Evolutionary conservation across 768 basidiomycete species (phyloP).

Genomic region (Kondoa malvinella): DNA sequence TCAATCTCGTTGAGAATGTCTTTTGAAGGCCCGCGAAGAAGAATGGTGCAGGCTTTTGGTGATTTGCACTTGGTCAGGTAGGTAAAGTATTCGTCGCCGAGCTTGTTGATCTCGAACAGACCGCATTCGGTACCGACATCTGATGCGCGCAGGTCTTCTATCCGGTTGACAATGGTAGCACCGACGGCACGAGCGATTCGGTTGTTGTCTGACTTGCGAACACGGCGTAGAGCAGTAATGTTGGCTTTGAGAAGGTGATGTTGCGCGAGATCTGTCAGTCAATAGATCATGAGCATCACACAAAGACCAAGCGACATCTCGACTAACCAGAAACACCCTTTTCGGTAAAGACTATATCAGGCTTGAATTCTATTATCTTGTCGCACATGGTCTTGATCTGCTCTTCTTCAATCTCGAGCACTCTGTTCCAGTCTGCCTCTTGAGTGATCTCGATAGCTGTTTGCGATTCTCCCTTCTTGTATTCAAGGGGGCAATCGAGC

Average conservation of each 20-base stretch:
- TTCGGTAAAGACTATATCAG: slow-evolving; percentile 86
- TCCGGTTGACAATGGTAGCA: slow-evolving; percentile 88
- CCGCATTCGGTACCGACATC: slow-evolving; percentile 90
- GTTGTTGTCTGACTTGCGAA: slow-evolving; percentile 97
- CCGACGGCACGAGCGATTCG: slow-evolving; percentile 89
- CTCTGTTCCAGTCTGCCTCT: slow-evolving; percentile 79
- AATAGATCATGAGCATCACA: not conserved
- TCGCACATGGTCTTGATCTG: slow-evolving; percentile 77
- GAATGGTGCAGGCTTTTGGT: slow-evolving; percentile 94
- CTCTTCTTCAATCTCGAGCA: slow-evolving; percentile 90
- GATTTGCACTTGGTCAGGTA: slow-evolving; percentile 79
- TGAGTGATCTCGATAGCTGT: slow-evolving; percentile 97
- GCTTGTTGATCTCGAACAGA: slow-evolving; percentile 89
- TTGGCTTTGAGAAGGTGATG: slow-evolving; percentile 71
- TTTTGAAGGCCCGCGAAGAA: slow-evolving; percentile 92
- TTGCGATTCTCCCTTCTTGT: slow-evolving; percentile 97
- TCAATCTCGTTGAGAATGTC: slow-evolving; percentile 97
- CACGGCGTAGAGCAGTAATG: slow-evolving; percentile 86
- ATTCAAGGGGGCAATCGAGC: slow-evolving; percentile 74
- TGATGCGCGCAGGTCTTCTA: slow-evolving; percentile 79
- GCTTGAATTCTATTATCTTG: slow-evolving; percentile 77
- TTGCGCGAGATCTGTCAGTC: slow-evolving; percentile 63
- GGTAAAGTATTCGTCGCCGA: slow-evolving; percentile 98
- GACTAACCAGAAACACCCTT: slow-evolving; percentile 85
- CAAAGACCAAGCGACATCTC: not conserved